Percentiles rank a stretch among this genome's conserved stretches.
Evolutionary conservation across 2,329 filamentous ascomycete species (phyloP).

Genomic region (Aspergillus uvarum): DNA sequence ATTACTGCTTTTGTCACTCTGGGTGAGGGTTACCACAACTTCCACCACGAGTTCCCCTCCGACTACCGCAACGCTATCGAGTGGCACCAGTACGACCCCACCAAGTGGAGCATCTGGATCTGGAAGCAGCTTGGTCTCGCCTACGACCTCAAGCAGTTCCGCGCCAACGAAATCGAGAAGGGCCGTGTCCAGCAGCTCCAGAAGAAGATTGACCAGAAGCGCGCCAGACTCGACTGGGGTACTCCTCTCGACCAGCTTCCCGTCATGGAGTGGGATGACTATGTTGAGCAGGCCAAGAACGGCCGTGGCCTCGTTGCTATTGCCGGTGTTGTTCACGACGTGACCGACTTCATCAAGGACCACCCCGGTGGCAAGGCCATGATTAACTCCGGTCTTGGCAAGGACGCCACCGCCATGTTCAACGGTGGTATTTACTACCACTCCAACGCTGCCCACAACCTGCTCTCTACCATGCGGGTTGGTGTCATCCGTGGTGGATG

Average conservation of each 20-base stretch:
- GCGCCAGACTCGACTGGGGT: conserved; percentile 79
- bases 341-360: conserved; percentile 80
- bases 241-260: conserved; percentile 80
- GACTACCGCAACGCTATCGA: conserved; percentile 90
- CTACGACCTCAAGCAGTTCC: conserved; percentile 87
- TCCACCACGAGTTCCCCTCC: conserved; percentile 91
- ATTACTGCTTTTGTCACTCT: conserved; percentile 83
- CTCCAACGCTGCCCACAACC: conserved; percentile 85
- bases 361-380: conserved; percentile 89
- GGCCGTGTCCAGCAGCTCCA: conserved; percentile 83
- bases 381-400: conserved; percentile 78
- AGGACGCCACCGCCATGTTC: conserved; percentile 87
- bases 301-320: conserved; percentile 75
- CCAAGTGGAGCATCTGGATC: conserved; percentile 82
- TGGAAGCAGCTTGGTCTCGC: conserved; percentile 84
- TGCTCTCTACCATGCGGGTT: conserved; percentile 83
- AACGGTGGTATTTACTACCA: conserved; percentile 89
- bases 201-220: conserved; percentile 91
- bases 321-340: conserved; percentile 83
- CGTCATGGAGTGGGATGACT: conserved; percentile 84
- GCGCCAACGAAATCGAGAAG: conserved; percentile 88
- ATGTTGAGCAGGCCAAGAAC: conserved; percentile 72
- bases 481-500: conserved; percentile 83
- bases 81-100: conserved; percentile 90
- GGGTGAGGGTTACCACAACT: conserved; percentile 91